Base-by-base conservation (phyloP, 805 yeast species). In the Wickerhamiella sorbophila region DNA sequence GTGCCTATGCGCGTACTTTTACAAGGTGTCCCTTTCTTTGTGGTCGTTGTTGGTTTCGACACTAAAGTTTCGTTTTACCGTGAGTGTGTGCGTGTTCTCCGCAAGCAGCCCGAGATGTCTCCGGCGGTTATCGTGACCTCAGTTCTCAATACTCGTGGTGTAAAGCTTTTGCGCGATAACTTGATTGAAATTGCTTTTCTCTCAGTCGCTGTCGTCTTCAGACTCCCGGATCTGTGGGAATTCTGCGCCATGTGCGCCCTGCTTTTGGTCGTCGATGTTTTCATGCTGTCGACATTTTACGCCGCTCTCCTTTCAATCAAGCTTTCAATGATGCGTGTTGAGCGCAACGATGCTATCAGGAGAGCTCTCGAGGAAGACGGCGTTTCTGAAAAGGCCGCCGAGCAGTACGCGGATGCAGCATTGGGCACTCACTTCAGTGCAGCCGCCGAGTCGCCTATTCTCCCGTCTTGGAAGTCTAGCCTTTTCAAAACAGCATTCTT, bases 331-430 rank as follows among this genome's bases (percentile, higher is more conserved):
- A 76, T 75, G 57, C 69, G 82, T 46, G 91, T 91, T 43, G 84
- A 87, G 61, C 75, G 84, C 49, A 80, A 85, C 37, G 76, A 83
- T 45, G 74, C 75, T 42, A 72, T 86, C 56, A 77, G 79, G 56
- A 76, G 74, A 48, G 85, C 83, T 22, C 67, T 88, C 48, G 91
- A 87, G 64, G 98, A 88, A 58, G 98, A 88, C 55, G 97, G 98
- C 20, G 73, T 88, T 27, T 71, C 81, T 35, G 74, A 75, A 32
- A 59, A 66, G 37, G 80, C 81, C 27, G 95, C 95, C 9, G 67
- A 55, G 35, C 45, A 48, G 27, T 49, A 49, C 40, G 53, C 53
- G 4, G 49, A 49, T 43, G 47, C 54, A 24, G 52, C 49, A 6
- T 39, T 46, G 26, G 38, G 38, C 45, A 48, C 44, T 41, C 52